Base-by-base conservation (phyloP, 495 filamentous ascomycete species). In the Penicillium lividum region DNA sequence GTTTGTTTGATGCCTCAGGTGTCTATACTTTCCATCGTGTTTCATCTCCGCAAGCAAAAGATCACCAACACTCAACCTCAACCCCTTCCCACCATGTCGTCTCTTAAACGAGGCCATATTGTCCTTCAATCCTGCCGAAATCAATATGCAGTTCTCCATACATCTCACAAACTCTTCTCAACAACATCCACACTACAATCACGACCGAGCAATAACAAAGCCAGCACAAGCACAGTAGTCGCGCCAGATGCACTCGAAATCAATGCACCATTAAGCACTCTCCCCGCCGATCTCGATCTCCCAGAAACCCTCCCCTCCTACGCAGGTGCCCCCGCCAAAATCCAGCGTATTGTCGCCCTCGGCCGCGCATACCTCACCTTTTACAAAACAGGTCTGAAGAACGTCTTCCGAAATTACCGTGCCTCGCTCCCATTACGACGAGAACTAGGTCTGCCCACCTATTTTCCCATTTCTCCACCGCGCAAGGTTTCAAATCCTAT, bases 341-440 rank as follows among this genome's bases (percentile, higher is more conserved):
- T 71, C 5, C 69, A 68, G 50, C 73, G 66, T 63, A 74, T 73
- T 65, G 57, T 80, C 62, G 57, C 62, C 27, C 45, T 75, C 40
- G 80, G 78, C 51, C 75, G 73, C 58, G 73, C 77, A 59, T 82
- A 78, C 59, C 65, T 85, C 6, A 71, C 73, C 31, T 98, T 98
- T 82, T 98, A 96, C 84, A 96, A 95, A 69, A 82, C 84, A 27
- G 93, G 93, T 13, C 69, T 96, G 28, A 82, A 81, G 61, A 83
- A 86, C 53, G 84, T 96, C 54, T 78, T 82, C 16, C 73, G 75
- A n/a, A 82, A 85, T 47, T 74, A 87, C 59, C 73, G 65, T 47
- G 65, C 65, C 34, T 70, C 69, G n/a, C 10, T 70, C 13, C 68
- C 78, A 18, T 64, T 77, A 65, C 61, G 70, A 29, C 61, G 52